Evolutionary conservation across 495 filamentous ascomycete genomes (phyloP).

Genomic region (Achaetomiella virescens): DNA sequence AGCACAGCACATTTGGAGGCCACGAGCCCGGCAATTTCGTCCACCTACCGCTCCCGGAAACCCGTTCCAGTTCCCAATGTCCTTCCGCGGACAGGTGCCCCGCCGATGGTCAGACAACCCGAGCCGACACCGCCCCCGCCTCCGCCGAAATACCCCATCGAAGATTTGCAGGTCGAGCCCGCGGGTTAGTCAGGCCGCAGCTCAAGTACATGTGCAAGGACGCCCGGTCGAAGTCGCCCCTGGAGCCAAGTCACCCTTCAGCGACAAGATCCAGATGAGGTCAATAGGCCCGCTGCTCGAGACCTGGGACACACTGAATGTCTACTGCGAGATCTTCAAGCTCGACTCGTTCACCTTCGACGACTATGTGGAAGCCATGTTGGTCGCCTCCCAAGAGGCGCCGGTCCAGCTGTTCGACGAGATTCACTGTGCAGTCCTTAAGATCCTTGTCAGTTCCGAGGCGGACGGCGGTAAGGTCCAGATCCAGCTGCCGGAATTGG

Average conservation of each 20-base stretch:
- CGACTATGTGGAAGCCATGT: slow-evolving; percentile 86
- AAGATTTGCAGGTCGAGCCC: slow-evolving; percentile 74
- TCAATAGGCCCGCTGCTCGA: slow-evolving; percentile 77
- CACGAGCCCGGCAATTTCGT: slow-evolving; percentile 34
- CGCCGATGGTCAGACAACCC: slow-evolving; percentile 31
- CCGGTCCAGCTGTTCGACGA: slow-evolving; percentile 87
- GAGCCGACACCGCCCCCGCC: slow-evolving; percentile 62
- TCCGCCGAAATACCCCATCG: slow-evolving; percentile 87
- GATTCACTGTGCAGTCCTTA: slow-evolving; percentile 84
- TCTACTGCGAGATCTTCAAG: slow-evolving; percentile 87
- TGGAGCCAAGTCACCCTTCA: slow-evolving; percentile 22
- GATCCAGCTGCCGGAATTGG: slow-evolving; percentile 69
- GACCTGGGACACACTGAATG: slow-evolving; percentile 93
- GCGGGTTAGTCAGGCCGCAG: slow-evolving; percentile 57
- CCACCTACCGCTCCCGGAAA: slow-evolving; percentile 35
- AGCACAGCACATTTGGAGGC: slow-evolving; percentile 32
- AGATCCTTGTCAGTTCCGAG: slow-evolving; percentile 71
- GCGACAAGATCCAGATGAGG: slow-evolving; percentile 64
- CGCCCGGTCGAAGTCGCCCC: slow-evolving; percentile 34
- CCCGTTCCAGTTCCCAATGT: slow-evolving; percentile 38
- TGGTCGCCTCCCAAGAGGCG: slow-evolving; percentile 65
- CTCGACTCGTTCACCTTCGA: slow-evolving; percentile 97
- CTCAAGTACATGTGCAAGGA: slow-evolving; percentile 71
- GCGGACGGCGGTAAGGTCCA: slow-evolving; percentile 72
- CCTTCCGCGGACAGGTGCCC: slow-evolving; percentile 33